Base-by-base conservation (phyloP, 371 early-diverging fungal species). In the Apophysomyces ossiformis region DNA sequence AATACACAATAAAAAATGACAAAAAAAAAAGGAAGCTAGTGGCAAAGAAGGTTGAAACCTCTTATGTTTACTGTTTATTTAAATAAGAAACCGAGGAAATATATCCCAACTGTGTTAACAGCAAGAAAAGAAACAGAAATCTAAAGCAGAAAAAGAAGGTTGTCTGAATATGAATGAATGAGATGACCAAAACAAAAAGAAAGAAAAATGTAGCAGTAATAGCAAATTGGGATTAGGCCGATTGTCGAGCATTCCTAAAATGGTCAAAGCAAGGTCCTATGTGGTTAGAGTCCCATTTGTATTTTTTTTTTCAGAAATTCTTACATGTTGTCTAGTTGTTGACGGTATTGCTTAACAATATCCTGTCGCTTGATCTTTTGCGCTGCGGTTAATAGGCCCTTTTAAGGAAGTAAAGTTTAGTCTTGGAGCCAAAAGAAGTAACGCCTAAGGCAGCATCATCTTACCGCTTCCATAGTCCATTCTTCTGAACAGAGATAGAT, bases 341-440 rank as follows among this genome's bases (percentile, higher is more conserved):
- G 37, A 60, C 77, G 71, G 75, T 88, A 92, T 37, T 70, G 66
- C 46, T 85, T 76, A 67, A 85, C 74, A 61, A 95, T 85, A 59
- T 89, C 91, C 57, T 83, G 84, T 60, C 97, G 89, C 83, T 94
- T 93, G 43, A 96, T 69, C 78, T 97, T 97, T 77, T 89, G 90
- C 5, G 96, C 94, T 2, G 96, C 94, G 0, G 97, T 96, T 77
- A 93, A 73, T 47, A 88, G 58, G 16, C 83, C 78, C 68, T 70
- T 15, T 18, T 56, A 18, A 6, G 16, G 0, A 39, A 38, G 32
- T 26, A 2, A 26, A 26, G 32, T 26, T 26, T 13, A 46, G 47
- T 21, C 32, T 18, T 50, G 21, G 21, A 21, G n/a, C 18, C 16
- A 18, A 21, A 11, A 63, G 63, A 35, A 59, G 65, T 60, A 46